phyloP scores from a whole-genome alignment of 2,329 filamentous ascomycete species.

The Apiospora malaysiana region DNA sequence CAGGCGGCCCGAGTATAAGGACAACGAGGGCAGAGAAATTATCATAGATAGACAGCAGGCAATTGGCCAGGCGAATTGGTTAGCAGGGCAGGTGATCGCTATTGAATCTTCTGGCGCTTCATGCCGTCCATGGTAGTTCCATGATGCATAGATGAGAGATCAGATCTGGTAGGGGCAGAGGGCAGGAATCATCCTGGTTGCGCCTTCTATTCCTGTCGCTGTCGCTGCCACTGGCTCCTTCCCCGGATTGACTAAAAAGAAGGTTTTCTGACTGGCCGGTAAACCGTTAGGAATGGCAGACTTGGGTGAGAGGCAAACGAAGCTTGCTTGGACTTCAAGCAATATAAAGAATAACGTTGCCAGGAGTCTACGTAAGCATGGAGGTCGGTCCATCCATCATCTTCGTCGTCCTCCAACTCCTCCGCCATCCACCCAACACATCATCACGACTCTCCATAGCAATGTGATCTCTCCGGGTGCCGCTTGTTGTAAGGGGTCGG shows the following conservation, averaged over 20 bases:
- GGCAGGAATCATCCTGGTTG: slow-evolving; percentile 17
- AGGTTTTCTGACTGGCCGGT: slow-evolving; percentile 15
- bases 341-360: neutral
- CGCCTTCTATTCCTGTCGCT: slow-evolving; percentile 18
- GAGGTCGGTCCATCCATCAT: neutral
- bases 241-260: slow-evolving; percentile 14
- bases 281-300: slow-evolving; percentile 5
- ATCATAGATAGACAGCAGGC: neutral
- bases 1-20: neutral
- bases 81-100: neutral
- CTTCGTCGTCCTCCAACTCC: neutral
- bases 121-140: slow-evolving; percentile 1
- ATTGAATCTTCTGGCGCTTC: neutral
- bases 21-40: neutral
- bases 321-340: slow-evolving; percentile 17
- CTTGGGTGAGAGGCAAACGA: neutral
- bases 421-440: neutral
- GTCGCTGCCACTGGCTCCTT: slow-evolving; percentile 19
- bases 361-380: neutral
- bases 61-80: neutral
- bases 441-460: neutral
- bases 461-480: neutral
- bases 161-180: neutral
- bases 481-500: neutral
- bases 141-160: neutral